phyloP scores from a whole-genome alignment of 2,329 filamentous ascomycete species.

The Zymoseptoria ardabiliae region DNA sequence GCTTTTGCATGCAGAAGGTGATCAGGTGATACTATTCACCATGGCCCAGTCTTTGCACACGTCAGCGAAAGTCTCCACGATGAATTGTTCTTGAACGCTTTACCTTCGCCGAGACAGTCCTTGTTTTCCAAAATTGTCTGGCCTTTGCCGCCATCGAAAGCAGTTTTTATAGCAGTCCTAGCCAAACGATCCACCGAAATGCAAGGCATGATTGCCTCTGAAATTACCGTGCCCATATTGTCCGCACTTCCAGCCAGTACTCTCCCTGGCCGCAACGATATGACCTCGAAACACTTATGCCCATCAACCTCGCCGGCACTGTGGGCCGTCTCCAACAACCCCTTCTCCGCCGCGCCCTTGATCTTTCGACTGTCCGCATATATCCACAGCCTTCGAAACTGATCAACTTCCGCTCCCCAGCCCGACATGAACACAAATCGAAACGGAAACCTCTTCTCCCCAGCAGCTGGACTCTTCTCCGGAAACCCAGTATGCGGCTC shows the following conservation, averaged over 20 bases:
- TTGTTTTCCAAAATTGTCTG: slow-evolving; percentile 32
- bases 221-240: slow-evolving; percentile 25
- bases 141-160: slow-evolving; percentile 24
- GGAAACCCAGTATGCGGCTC: slow-evolving; percentile 19
- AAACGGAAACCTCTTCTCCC: slow-evolving; percentile 30
- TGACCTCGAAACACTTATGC: slow-evolving; percentile 30
- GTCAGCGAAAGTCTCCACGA: background rate
- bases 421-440: slow-evolving; percentile 38
- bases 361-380: slow-evolving; percentile 28
- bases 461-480: slow-evolving; percentile 13
- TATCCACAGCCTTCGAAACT: slow-evolving; percentile 33
- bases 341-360: slow-evolving; percentile 34
- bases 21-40: background rate
- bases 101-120: slow-evolving; percentile 29
- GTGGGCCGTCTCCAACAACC: slow-evolving; percentile 26
- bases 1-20: background rate
- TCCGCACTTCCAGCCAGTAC: slow-evolving; percentile 26
- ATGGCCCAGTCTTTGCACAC: background rate
- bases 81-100: background rate
- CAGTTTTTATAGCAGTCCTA: slow-evolving; percentile 24
- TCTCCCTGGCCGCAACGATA: slow-evolving; percentile 27
- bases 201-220: slow-evolving; percentile 22
- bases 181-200: slow-evolving; percentile 29
- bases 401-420: slow-evolving; percentile 34
- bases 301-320: slow-evolving; percentile 22